A percentile compares a stretch with the other conserved stretches of the same genome.
Evolutionary conservation across 768 basidiomycete species (phyloP).

Genomic region (Psilocybe azurescens): DNA sequence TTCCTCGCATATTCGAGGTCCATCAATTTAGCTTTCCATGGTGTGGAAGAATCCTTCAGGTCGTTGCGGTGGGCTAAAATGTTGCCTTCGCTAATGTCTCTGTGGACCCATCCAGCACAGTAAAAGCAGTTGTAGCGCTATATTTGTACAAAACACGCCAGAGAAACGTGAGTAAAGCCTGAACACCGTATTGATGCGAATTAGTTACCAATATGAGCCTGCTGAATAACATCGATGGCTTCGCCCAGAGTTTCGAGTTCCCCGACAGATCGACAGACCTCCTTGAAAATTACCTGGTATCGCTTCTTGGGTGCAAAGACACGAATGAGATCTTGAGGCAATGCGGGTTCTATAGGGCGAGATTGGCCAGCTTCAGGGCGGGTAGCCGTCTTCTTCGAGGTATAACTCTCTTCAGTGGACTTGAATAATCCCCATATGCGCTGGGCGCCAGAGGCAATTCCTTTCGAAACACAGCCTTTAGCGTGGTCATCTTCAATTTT

Average conservation of each 20-base stretch:
- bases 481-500: not conserved
- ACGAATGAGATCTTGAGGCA: not conserved
- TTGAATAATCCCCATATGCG: not conserved
- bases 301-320: not conserved
- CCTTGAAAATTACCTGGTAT: not conserved
- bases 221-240: not conserved
- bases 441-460: too few relatives aligned
- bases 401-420: not conserved
- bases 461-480: not conserved
- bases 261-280: not conserved
- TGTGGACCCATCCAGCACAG: not conserved
- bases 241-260: not conserved
- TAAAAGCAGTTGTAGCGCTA: too few relatives aligned
- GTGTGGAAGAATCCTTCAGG: not conserved
- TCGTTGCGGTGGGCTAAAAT: not conserved
- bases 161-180: too few relatives aligned
- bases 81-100: not conserved
- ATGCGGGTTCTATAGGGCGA: not conserved
- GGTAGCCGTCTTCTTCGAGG: not conserved
- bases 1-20: not conserved
- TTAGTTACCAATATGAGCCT: conserved; percentile 13
- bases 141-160: too few relatives aligned
- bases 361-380: not conserved
- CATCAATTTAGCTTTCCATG: not conserved
- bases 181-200: not conserved